Percentiles rank a stretch among this genome's conserved stretches.
phyloP scores from a whole-genome alignment of 2,329 filamentous ascomycete genomes.

The Paramyrothecium sp. region DNA sequence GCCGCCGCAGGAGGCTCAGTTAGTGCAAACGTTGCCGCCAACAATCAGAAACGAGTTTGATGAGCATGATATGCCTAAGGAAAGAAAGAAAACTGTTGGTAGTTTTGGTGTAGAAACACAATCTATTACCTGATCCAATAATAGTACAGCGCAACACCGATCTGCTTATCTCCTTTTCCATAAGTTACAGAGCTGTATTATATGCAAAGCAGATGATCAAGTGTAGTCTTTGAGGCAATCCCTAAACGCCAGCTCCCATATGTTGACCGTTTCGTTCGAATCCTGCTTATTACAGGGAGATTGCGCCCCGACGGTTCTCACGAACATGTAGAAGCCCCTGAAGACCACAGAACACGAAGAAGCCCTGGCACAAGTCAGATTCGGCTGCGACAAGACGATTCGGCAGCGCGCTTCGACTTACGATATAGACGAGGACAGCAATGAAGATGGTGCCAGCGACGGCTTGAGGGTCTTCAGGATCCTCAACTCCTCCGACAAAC shows the following conservation, averaged over 20 bases:
- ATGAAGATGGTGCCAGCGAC: conserved; percentile 85
- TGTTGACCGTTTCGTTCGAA: not conserved
- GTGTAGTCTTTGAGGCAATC: not conserved
- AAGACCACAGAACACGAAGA: conserved; percentile 87
- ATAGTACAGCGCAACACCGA: too few relatives aligned
- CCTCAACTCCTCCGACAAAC: conserved; percentile 73
- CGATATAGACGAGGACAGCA: conserved; percentile 84
- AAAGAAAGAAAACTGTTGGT: too few relatives aligned
- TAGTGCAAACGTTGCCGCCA: too few relatives aligned
- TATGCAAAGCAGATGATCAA: too few relatives aligned
- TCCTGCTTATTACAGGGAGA: conserved; percentile 58
- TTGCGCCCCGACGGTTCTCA: conserved; percentile 79
- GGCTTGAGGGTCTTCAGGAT: conserved; percentile 70
- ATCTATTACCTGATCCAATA: too few relatives aligned
- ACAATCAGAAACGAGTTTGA: too few relatives aligned
- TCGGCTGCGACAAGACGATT: not conserved
- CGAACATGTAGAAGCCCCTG: conserved; percentile 85
- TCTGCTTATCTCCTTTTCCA: too few relatives aligned
- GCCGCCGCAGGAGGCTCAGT: too few relatives aligned
- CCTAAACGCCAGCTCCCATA: conserved; percentile 19
- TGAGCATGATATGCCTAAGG: too few relatives aligned
- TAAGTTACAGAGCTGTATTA: too few relatives aligned
- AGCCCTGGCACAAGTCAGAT: conserved; percentile 56
- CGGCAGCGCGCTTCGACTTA: conserved; percentile 47
- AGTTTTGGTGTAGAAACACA: too few relatives aligned